Base-by-base conservation (phyloP, 495 filamentous ascomycete species). In the Gamarada debralockiae region DNA sequence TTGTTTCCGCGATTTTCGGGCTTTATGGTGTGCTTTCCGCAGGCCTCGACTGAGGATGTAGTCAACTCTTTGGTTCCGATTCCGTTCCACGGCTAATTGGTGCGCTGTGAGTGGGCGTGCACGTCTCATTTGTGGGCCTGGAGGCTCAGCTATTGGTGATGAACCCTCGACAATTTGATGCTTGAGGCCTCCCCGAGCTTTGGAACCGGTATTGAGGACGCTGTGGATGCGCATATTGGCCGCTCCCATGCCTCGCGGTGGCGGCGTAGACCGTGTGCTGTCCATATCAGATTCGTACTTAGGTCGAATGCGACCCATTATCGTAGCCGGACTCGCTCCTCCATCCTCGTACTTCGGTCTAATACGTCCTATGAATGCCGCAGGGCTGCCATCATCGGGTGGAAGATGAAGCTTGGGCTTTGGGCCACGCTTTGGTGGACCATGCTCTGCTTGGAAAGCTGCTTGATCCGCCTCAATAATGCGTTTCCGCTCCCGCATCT, bases 31-130 rank as follows among this genome's bases (percentile, higher is more conserved):
- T 49, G 81, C 73, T 45, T 69, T 74, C 52, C 79, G 81, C 29
- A 90, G 71, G 38, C 87, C 87, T 17, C 86, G 83, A 58, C 88
- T 81, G 25, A 98, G 79, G 39, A 93, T 84, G 61, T 93, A 89
- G 46, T 96, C 86, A 37, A 96, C 88, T 13, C 90, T 86, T 66
- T 93, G 84, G 33, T 84, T 87, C 8, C 95, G 80, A 64, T 96
- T 96, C 41, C 85, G 81, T 59, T 96, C 90, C 3, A 97, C 88
- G 7, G 92, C 93, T 24, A 95, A 74, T 62, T 98, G 93, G 66
- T 98, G 93, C 9, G 89, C 86, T 0, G 93, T 98, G 17, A 95
- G 78, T 3, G 91, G 92, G 5, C 93, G 81, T 3, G 86, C 81
- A n/a, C 85, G 82, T 48, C 83, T 80, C 55, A 39, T 60, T 58